Evolutionary conservation across 2,329 filamentous ascomycete species (phyloP), one percentile per base, ranked within the genome.

Genomic region (Neophaeococcomyces mojaviensis): DNA sequence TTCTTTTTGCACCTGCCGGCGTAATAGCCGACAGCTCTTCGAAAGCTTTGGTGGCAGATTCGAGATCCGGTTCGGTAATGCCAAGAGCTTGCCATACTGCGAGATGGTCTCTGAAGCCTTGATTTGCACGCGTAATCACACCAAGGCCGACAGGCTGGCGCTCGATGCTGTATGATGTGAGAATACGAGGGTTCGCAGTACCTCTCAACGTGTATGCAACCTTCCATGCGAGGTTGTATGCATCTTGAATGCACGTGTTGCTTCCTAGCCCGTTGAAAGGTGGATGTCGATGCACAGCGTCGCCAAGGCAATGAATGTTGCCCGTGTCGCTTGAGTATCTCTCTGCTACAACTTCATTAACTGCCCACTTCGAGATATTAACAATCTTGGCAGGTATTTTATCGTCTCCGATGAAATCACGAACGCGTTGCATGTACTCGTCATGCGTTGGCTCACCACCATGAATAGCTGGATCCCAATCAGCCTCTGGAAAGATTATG

Each of bases 281-380:
- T 15, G 64, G 63, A 30, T 64, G 58, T 20, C 53, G 53, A 52
- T 68, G 65, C 0, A 65, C 64, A 3, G 64, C 60, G 47, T 68
- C 65, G 9, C 65, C 65, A 3, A 61, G 58, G 18, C 67, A 59
- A 48, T 67, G 64, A 32, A 63, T 49, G 39, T 80, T 68, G 34
- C 79, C 64, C 32, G 72, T 72, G n/a, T 69, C 67, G 4, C 70
- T 60, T 0, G 68, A 73, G 52, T 80, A 82, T 10, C 65, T 61
- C 57, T 79, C 72, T 0, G 78, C 79, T 1, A 80, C 73, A 4
- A 67, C 76, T 58, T 82, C 79, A 52, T 81, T 80, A 55, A 82
- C 74, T 44, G 64, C 67, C 79, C 79, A 83, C 52, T 73, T 75
- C 7, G 73, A 72, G 4, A 78, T 59, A 44, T 70, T 62, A n/a